These are phyloP conservation scores for Kazachstania sp. DNA, from an alignment of 1,139 yeast genomes.

Conservation along the genomic window DNA sequence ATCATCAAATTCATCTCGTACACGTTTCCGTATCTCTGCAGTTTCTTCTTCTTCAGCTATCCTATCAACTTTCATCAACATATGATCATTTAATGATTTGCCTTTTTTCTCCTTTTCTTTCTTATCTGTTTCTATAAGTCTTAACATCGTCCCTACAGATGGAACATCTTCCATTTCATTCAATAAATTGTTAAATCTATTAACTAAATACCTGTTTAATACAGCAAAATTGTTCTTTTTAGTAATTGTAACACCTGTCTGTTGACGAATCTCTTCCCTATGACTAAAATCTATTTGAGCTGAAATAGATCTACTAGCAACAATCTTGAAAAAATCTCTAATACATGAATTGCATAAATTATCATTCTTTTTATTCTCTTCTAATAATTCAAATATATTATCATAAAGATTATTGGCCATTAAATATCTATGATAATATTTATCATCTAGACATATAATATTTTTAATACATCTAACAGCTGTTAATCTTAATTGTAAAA, in stretches of 20 bases:
- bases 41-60: not conserved
- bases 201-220: conserved; percentile 44
- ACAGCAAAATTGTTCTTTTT: conserved; percentile 38
- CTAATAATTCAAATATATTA: conserved; percentile 44
- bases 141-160: conserved; percentile 28
- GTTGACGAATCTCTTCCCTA: conserved; percentile 3
- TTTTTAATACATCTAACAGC: conserved; percentile 58
- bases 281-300: not conserved
- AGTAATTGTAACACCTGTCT: conserved; percentile 9
- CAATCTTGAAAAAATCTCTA: conserved; percentile 55
- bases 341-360: conserved; percentile 71
- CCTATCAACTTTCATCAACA: not conserved
- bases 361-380: conserved; percentile 43
- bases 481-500: conserved; percentile 51
- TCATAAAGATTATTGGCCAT: conserved; percentile 47
- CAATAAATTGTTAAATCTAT: conserved; percentile 38
- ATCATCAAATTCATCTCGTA: conserved; percentile 1
- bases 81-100: not conserved
- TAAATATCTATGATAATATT: conserved; percentile 47
- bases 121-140: not conserved
- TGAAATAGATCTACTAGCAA: conserved; percentile 30
- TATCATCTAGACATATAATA: conserved; percentile 53
- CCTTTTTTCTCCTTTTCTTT: not conserved
- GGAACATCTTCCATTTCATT: conserved; percentile 31
- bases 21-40: not conserved